Evolutionary conservation across 148 eudicot species (phyloP), one percentile per base, ranked within the genome.

Genomic region (Mesembryanthemum crystallinum): DNA sequence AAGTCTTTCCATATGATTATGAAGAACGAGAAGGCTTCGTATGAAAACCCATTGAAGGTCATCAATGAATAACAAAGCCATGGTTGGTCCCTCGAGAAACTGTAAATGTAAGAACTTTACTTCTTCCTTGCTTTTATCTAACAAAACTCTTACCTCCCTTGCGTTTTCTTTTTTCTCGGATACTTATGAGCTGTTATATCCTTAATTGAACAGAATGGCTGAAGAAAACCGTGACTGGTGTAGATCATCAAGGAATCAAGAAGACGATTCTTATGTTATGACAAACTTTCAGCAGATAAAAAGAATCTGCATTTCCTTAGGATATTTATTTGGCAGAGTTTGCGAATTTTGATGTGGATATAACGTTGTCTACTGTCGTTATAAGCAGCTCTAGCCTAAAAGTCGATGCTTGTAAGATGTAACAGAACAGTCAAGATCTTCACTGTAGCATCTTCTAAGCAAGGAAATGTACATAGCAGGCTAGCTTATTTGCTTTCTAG

Each of bases 21-120:
- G 96, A 91, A 92, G 86, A 95, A 90, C 59, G 96, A 92, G 79
- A 95, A 87, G 84, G 90, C 97, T 45, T 92, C 97, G 0, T 90
- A 90, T 78, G 88, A 85, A 76, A 85, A 85, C 69, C 88, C 88
- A 14, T 71, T 85, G 76, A 67, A 65, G 68, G 85, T 62, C 60
- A 77, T 84, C 55, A 72, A 72, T 58, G 84, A 75, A 42, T 52
- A 78, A 65, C 43, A n/a, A 65, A 8, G 39, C 60, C 33, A 47
- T 51, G 58, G 67, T n/a, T n/a, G n/a, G n/a, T n/a, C 77, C 47
- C 58, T 64, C 63, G 28, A 52, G 25, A 25, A 71, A 59, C 32
- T 57, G 83, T 80, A 72, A 66, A 81, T 76, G 83, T 81, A 81
- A 76, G 83, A 58, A 42, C 8, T 35, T 35, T 6, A 35, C 28